A percentile compares a stretch with the other conserved stretches of the same genome.
phyloP scores from a whole-genome alignment of 192 early-diverging fungal species.

The Glomus cerebriforme region DNA sequence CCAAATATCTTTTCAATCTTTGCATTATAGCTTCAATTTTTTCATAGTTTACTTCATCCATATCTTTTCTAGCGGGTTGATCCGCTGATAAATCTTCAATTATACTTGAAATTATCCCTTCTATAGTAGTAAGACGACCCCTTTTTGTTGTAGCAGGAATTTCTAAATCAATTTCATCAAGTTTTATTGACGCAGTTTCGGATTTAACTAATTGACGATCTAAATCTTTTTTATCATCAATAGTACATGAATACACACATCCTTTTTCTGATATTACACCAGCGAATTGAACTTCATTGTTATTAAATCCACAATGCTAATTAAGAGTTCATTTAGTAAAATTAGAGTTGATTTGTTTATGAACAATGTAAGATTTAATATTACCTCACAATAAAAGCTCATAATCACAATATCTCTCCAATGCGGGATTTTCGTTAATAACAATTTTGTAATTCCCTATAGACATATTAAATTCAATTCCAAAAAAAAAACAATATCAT shows the following conservation, averaged over 20 bases:
- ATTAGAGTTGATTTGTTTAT: slow-evolving; percentile 50
- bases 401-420: slow-evolving; percentile 71
- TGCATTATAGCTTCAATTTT: slow-evolving; percentile 73
- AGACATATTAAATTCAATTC: not conserved
- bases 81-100: slow-evolving; percentile 78
- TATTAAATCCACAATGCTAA: slow-evolving; percentile 84
- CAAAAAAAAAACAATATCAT: not conserved
- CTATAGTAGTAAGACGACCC: slow-evolving; percentile 88
- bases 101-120: slow-evolving; percentile 75
- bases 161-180: slow-evolving; percentile 86
- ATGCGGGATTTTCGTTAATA: slow-evolving; percentile 91
- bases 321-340: slow-evolving; percentile 73
- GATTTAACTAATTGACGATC: slow-evolving; percentile 92
- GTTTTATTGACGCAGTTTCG: slow-evolving; percentile 72
- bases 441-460: slow-evolving; percentile 78
- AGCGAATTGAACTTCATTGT: slow-evolving; percentile 91
- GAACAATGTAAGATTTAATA: not conserved
- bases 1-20: slow-evolving; percentile 60
- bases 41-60: slow-evolving; percentile 64
- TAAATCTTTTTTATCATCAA: slow-evolving; percentile 75
- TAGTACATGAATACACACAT: slow-evolving; percentile 60
- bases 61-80: slow-evolving; percentile 79
- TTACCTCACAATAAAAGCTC: slow-evolving; percentile 36
- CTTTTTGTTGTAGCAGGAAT: slow-evolving; percentile 76
- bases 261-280: slow-evolving; percentile 83